Base-by-base conservation (phyloP, 768 basidiomycete genomes). In the Boletus rubescentipes region DNA sequence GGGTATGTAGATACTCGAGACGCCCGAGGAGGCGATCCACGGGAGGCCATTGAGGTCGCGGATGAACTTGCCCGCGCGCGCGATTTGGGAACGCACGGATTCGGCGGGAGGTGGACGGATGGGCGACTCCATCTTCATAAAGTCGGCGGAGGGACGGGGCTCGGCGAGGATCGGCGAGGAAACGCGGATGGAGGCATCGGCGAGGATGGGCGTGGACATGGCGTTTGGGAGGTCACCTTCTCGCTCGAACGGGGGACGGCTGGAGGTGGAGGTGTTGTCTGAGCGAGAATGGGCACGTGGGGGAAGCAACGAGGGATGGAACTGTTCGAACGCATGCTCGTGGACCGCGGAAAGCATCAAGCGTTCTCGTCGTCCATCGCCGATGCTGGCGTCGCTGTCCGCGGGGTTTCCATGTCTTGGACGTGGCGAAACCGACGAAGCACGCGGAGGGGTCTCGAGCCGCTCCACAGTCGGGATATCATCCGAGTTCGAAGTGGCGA, bases 1-100 rank as follows among this genome's bases (percentile, higher is more conserved):
- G 2, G 79, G 78, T 48, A 77, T 64, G 59, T 79, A 79, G 42
- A 79, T 77, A n/a, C 68, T 72, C 12, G 80, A 79, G 36, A 77
- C 74, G 18, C 76, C 75, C 5, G 75, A 75, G 1, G 70, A 67
- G 0, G 75, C 71, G 6, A 80, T 71, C 80, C 80, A 81, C 1
- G 80, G 80, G 16, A 81, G 70, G 6, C 62, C 61, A 30, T 76
- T 69, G 30, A 81, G 48, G n/a, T 71, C 67, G 10, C 65, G 65
- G 16, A 77, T 51, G 49, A 79, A 71, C 34, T 71, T 62, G 11
- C 69, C 64, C 11, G 76, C 41, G 14, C 76, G 74, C 2, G 61
- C 61, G 29, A 79, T 42, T 38, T 78, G 77, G 61, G 54, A 70
- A 14, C 66, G 59, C 26, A 70, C 58, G 12, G 70, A 72, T 40